Base-by-base conservation (phyloP, 2,329 filamentous ascomycete species). In the Colletotrichum graminicola region DNA sequence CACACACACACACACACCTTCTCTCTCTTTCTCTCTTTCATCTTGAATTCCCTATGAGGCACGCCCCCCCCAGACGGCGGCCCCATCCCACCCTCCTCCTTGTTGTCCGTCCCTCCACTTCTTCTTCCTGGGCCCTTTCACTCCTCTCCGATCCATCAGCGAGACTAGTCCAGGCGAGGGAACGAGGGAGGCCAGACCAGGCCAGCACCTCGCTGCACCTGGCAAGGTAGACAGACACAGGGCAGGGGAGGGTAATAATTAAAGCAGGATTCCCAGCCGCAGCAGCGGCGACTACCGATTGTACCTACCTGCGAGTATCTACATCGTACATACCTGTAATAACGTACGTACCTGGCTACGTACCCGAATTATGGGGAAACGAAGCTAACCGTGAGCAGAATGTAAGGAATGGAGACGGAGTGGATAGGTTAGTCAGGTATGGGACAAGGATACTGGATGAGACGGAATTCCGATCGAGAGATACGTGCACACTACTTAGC, bases 21-120 rank as follows among this genome's bases (percentile, higher is more conserved):
- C 8, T 47, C 43, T 45, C 43, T 71, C 57, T 71, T 59, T 71
- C 68, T 71, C 64, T 68, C 57, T 71, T 71, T 63, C 68, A 65
- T 71, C 65, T 71, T 66, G 65, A 68, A 68, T 63, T 63, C 65
- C 65, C 68, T 52, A 71, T 59, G 68, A 63, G 68, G 45, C 64
- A 59, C 68, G 43, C 68, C 57, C 67, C 29, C 29, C 64, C 67
- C 51, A 23, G 29, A 14, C 63, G 41, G n/a, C 47, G 63, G 51
- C 43, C 57, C 67, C 57, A 45, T 57, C 26, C 32, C n/a, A n/a
- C 16, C 47, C 45, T 43, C 47, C 34, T 62, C 32, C 29, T 43
- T 43, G 18, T 60, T 45, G 32, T 66, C 14, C 34, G 18, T 43
- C 26, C 21, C 21, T 49, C 32, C 57, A 26, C 47, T 34, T 41